These are phyloP conservation scores for Eucalyptus sideroxylon DNA, from an alignment of 345 rosid species.

Conservation along the genomic window DNA sequence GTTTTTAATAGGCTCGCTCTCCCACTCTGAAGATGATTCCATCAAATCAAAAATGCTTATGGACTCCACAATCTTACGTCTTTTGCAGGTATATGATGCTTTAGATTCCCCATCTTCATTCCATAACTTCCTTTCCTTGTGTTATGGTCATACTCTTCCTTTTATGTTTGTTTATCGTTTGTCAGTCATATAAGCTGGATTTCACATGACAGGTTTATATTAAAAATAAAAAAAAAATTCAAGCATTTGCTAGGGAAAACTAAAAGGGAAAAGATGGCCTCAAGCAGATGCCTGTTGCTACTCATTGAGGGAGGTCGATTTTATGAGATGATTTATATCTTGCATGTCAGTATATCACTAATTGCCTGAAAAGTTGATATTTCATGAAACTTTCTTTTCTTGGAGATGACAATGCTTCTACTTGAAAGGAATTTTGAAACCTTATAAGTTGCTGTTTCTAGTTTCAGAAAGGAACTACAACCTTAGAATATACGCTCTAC, in stretches of 20 bases:
- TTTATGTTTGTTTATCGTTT: background rate
- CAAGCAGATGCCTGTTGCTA: background rate
- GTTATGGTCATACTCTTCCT: background rate
- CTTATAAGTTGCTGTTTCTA: background rate
- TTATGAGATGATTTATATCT: background rate
- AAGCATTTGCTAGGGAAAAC: background rate
- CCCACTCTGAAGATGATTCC: conserved; percentile 56
- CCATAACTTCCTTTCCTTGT: background rate
- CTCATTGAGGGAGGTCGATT: background rate
- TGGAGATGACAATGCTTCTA: background rate
- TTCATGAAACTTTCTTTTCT: background rate
- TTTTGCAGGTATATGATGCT: conserved; percentile 46
- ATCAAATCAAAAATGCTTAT: conserved; percentile 33
- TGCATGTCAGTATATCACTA: background rate
- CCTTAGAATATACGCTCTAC: background rate
- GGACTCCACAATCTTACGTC: conserved; percentile 46
- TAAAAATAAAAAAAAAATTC: background rate
- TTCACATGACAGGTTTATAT: background rate
- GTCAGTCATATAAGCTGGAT: background rate
- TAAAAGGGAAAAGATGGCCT: background rate
- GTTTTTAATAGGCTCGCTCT: conserved; percentile 65
- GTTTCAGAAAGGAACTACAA: background rate
- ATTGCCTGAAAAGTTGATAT: background rate
- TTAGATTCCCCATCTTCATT: background rate
- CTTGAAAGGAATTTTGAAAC: background rate